Evolutionary conservation across 495 filamentous ascomycete species (phyloP), one percentile per base, ranked within the genome.

Genomic region (Astrothelium subdiscretum): DNA sequence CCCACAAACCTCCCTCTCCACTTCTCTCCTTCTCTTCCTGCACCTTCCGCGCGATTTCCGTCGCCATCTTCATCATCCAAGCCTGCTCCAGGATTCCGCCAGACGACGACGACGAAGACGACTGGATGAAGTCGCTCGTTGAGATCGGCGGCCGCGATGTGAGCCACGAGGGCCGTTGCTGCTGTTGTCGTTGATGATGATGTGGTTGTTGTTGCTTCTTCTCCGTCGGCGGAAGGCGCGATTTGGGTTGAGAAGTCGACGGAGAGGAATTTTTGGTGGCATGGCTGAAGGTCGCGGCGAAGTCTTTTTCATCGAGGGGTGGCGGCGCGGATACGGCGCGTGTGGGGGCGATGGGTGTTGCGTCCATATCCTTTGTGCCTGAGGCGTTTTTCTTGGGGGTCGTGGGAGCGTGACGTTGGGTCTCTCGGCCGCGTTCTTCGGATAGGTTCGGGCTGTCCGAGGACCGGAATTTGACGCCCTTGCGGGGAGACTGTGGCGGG

Each of bases 61-160:
- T 83, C 5, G 92, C 92, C 74, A 98, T 88, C 76, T 91, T 91
- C 77, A 87, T 87, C 66, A 97, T 86, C 83, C 92, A 91, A 0
- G 88, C 87, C 71, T 91, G 87, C 65, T 95, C 88, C 32, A 95
- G 75, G 20, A 90, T 84, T 20, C 84, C 81, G 18, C 77, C 75
- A 29, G 71, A 64, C 24, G 74, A 61, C 38, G 67, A 29, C 61
- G 26, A 24, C 31, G 71, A 64, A 22, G 74, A 61, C 38, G 67
- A 29, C 61, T 54, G 48, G 8, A 54, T 11, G 24, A 54, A 29
- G 5, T 54, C 48, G 22, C 6, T 54, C 48, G 48, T 10, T 10
- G 12, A 5, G 11, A 48, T 48, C 22, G 48, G 48, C 24, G 5
- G 48, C 22, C 22, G 48, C 48, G 48, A 26, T 3, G 48, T 54